Conservation (phyloP, 108 stramenopile genomes). For the Asterionellopsis glacialis region DNA sequence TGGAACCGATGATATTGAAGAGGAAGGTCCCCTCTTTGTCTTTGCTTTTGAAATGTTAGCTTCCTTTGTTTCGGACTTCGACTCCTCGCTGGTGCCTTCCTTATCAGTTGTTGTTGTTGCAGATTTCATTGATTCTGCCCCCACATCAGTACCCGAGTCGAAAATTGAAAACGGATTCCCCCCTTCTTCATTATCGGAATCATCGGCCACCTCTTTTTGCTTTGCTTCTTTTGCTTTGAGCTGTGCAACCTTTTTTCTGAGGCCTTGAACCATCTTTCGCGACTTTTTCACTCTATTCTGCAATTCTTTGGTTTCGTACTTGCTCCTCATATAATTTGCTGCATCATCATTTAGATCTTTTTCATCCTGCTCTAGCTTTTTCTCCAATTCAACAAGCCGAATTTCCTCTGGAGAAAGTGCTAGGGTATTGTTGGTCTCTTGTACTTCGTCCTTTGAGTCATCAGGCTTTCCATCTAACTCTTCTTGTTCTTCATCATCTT, state of each 20-base stretch:
- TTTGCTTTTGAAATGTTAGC: constrained; percentile 1
- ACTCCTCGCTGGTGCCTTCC: constrained; percentile 1
- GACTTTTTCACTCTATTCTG: constrained; percentile 40
- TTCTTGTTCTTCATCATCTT: constrained; percentile 13
- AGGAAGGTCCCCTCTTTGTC: not conserved
- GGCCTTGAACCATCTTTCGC: constrained; percentile 28
- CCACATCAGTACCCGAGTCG: constrained; percentile 1
- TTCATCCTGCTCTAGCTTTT: constrained; percentile 36
- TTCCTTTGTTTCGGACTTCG: constrained; percentile 5
- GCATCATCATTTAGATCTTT: constrained; percentile 60
- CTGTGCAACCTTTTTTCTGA: constrained; percentile 38
- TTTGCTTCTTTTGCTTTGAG: constrained; percentile 15
- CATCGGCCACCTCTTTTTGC: constrained; percentile 17
- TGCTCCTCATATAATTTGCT: constrained; percentile 70
- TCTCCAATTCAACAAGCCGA: constrained; percentile 12
- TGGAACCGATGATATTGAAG: constrained; percentile 26
- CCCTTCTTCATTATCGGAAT: constrained; percentile 18
- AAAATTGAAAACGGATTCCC: constrained; percentile 11
- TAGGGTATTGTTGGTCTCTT: constrained; percentile 8
- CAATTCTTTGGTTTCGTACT: constrained; percentile 58
- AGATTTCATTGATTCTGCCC: not conserved
- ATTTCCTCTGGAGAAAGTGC: constrained; percentile 1
- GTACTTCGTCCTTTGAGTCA: constrained; percentile 7
- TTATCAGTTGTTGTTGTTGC: not conserved
- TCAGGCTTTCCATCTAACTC: constrained; percentile 7